Evolutionary conservation across 78 protist genomes (phyloP).

Genomic region (Dictyostelium purpureum): DNA sequence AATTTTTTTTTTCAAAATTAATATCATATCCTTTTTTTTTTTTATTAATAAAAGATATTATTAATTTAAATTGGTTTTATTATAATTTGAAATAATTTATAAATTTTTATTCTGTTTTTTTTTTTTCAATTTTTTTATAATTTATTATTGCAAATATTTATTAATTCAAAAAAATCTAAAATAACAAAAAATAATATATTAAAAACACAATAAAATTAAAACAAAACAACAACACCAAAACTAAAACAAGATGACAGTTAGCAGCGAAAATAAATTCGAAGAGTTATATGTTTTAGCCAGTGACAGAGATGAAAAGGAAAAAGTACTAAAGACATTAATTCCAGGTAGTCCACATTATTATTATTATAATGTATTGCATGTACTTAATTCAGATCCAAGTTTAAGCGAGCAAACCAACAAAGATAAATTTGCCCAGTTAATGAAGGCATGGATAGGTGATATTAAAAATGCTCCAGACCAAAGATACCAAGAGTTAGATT

Average conservation of each 20-base stretch:
- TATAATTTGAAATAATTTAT: no score
- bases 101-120: no score
- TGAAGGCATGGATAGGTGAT: constrained; percentile 9
- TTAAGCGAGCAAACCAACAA: not conserved
- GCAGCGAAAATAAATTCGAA: constrained; percentile 35
- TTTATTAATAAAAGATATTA: no score
- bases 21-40: no score
- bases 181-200: not conserved
- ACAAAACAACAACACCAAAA: not conserved
- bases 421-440: not conserved
- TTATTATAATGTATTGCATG: constrained; percentile 43
- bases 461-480: not conserved
- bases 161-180: no score
- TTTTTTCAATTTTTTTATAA: no score
- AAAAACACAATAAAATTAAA: no score
- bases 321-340: not conserved
- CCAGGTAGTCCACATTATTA: constrained; percentile 57
- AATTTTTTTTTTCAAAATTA: no score
- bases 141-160: no score
- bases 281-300: constrained; percentile 32
- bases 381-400: constrained; percentile 50
- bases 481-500: not conserved
- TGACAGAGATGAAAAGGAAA: constrained; percentile 20
- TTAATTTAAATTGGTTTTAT: no score
- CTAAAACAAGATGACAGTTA: not conserved